phyloP scores from a whole-genome alignment of 208 protist species.

The Paratrypanosoma confusum region DNA sequence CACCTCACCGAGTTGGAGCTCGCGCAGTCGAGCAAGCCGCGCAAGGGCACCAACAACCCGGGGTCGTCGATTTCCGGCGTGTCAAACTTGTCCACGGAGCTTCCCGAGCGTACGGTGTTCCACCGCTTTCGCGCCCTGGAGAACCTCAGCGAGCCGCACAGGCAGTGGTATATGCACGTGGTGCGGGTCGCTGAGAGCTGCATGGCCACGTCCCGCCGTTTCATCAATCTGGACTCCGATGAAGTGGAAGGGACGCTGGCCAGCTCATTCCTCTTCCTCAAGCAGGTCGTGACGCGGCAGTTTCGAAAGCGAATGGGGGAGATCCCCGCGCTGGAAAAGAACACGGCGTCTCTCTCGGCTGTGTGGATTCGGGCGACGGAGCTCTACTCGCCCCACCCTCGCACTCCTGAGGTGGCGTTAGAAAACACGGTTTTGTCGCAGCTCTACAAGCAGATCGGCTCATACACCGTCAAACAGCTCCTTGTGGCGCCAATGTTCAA shows the following conservation, averaged over 20 bases:
- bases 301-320: conserved; percentile 66
- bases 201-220: conserved; percentile 77
- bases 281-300: conserved; percentile 66
- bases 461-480: conserved; percentile 54
- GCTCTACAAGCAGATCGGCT: conserved; percentile 80
- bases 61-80: conserved; percentile 3
- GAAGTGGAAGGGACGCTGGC: conserved; percentile 52
- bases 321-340: conserved; percentile 50
- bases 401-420: conserved; percentile 60
- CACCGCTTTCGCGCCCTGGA: conserved; percentile 43
- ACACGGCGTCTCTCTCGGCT: conserved; percentile 13
- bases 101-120: conserved; percentile 19
- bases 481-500: conserved; percentile 62
- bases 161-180: conserved; percentile 42
- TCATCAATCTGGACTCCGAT: conserved; percentile 75
- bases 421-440: conserved; percentile 72
- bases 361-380: conserved; percentile 71
- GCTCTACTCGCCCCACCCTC: conserved; percentile 60
- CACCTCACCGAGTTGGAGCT: conserved; percentile 72
- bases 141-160: conserved; percentile 17
- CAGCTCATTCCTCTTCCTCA: conserved; percentile 66
- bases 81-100: conserved; percentile 4
- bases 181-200: conserved; percentile 77
- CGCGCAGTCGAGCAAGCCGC: conserved; percentile 2
- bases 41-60: not conserved